These are phyloP conservation scores for Thraustochytrium striatum DNA, from an alignment of 352 stramenopile genomes.

Conservation along the genomic window DNA sequence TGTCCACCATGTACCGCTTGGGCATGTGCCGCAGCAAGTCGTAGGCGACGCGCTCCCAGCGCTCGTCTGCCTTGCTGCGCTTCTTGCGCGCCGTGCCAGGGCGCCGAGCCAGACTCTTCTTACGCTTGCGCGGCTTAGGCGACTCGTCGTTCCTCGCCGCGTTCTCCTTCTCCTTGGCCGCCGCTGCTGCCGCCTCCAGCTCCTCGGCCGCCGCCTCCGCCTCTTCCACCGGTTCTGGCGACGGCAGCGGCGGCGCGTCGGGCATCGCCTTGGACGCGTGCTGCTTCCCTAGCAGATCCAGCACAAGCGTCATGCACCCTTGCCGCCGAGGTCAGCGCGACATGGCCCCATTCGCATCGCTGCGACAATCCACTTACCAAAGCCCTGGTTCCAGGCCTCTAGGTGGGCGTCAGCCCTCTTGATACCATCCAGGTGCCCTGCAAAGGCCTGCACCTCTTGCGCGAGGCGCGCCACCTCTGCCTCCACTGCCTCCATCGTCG, in stretches of 20 bases:
- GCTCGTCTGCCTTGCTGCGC: neutral
- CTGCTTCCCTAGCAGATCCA: neutral
- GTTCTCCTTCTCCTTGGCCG: neutral
- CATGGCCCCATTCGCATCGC: too few relatives aligned
- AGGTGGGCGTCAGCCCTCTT: slow-evolving; percentile 17
- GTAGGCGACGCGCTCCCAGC: neutral
- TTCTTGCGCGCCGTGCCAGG: neutral
- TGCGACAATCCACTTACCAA: too few relatives aligned
- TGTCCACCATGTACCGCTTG: neutral
- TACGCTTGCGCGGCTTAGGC: neutral
- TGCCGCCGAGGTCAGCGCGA: too few relatives aligned
- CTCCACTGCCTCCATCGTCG: neutral
- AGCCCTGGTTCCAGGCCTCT: slow-evolving; percentile 20
- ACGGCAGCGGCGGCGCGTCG: neutral
- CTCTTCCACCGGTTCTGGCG: neutral
- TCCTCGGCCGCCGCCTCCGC: neutral
- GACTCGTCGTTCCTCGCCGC: neutral
- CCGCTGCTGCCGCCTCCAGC: neutral
- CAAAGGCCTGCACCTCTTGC: slow-evolving; percentile 24
- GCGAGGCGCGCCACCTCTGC: neutral
- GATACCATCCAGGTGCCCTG: slow-evolving; percentile 10
- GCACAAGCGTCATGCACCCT: too few relatives aligned
- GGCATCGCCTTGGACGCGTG: neutral
- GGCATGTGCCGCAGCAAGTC: neutral
- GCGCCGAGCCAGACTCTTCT: neutral